Percentiles rank a stretch among this genome's conserved stretches.
Evolutionary conservation across 495 filamentous ascomycete genomes (phyloP).

Genomic region (Xylaria nigripes): DNA sequence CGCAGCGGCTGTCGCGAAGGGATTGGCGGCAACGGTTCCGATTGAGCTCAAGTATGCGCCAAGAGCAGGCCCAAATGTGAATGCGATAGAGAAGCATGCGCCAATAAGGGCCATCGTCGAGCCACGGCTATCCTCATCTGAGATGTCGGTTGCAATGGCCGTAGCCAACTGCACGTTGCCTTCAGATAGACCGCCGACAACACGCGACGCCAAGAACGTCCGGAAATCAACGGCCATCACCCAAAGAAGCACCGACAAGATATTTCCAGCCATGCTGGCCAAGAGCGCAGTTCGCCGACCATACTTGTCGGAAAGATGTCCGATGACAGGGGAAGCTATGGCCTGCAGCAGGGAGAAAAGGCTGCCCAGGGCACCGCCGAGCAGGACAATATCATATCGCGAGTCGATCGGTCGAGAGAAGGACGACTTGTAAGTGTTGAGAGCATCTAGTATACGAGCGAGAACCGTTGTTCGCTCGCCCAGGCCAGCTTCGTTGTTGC

Average conservation of each 20-base stretch:
- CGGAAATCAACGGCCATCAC: constrained; percentile 87
- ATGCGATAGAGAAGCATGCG: constrained; percentile 93
- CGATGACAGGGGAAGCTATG: constrained; percentile 85
- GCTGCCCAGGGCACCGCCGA: constrained; percentile 89
- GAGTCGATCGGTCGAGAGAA: constrained; percentile 92
- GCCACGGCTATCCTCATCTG: constrained; percentile 68
- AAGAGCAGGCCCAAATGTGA: constrained; percentile 89
- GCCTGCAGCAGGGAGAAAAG: constrained; percentile 92
- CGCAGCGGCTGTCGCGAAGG: constrained; percentile 82
- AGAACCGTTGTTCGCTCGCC: constrained; percentile 58
- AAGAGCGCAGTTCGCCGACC: constrained; percentile 84
- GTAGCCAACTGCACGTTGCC: constrained; percentile 95
- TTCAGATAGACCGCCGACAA: constrained; percentile 90
- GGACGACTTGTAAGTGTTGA: constrained; percentile 91
- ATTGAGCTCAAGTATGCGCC: constrained; percentile 75
- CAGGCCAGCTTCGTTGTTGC: constrained; percentile 52
- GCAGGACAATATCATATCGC: constrained; percentile 92
- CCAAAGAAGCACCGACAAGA: constrained; percentile 87
- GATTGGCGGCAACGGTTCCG: constrained; percentile 72
- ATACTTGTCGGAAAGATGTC: constrained; percentile 77
- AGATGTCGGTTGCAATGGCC: constrained; percentile 95
- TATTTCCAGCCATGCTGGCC: constrained; percentile 91
- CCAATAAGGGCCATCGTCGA: constrained; percentile 94
- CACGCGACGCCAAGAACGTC: constrained; percentile 83
- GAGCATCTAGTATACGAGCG: constrained; percentile 64